phyloP scores from a whole-genome alignment of 2,329 filamentous ascomycete genomes.

The Fusarium graminum region DNA sequence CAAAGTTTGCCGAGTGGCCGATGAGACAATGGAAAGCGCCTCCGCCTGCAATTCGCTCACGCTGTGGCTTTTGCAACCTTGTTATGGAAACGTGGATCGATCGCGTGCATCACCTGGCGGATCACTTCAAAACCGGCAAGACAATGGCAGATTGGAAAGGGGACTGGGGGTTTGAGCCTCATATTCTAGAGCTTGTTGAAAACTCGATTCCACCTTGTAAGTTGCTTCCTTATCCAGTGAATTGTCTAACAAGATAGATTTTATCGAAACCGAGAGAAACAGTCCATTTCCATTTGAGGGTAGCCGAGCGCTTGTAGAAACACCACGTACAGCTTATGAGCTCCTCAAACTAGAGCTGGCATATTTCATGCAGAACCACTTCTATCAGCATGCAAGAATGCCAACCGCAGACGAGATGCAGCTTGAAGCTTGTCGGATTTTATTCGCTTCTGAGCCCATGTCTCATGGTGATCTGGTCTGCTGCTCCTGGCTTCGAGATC shows the following conservation, averaged over 20 bases:
- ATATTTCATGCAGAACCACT: slow-evolving; percentile 46
- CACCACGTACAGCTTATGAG: slow-evolving; percentile 41
- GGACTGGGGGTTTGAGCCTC: slow-evolving; percentile 58
- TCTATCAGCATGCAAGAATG: slow-evolving; percentile 34
- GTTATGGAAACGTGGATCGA: slow-evolving; percentile 55
- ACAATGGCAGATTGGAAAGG: slow-evolving; percentile 60
- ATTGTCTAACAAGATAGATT: slow-evolving; percentile 20
- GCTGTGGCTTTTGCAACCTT: slow-evolving; percentile 58
- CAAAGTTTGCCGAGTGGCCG: slow-evolving; percentile 53
- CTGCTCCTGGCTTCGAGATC: slow-evolving; percentile 41
- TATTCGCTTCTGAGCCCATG: slow-evolving; percentile 28
- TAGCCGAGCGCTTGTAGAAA: slow-evolving; percentile 35
- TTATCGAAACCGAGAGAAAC: slow-evolving; percentile 43
- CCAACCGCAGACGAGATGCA: slow-evolving; percentile 41
- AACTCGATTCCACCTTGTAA: slow-evolving; percentile 59
- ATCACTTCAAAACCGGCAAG: slow-evolving; percentile 58
- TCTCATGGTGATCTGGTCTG: background rate
- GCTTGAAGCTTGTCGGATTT: slow-evolving; percentile 39
- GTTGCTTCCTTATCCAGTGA: background rate
- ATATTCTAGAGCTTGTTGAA: slow-evolving; percentile 55
- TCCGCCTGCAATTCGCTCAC: slow-evolving; percentile 54
- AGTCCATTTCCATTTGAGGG: slow-evolving; percentile 42
- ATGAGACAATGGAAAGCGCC: slow-evolving; percentile 55
- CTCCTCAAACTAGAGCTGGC: slow-evolving; percentile 40
- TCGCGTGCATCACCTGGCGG: slow-evolving; percentile 55